Conservation (phyloP, 2,329 filamentous ascomycete species). For the Neocatenulostroma microsporum region DNA sequence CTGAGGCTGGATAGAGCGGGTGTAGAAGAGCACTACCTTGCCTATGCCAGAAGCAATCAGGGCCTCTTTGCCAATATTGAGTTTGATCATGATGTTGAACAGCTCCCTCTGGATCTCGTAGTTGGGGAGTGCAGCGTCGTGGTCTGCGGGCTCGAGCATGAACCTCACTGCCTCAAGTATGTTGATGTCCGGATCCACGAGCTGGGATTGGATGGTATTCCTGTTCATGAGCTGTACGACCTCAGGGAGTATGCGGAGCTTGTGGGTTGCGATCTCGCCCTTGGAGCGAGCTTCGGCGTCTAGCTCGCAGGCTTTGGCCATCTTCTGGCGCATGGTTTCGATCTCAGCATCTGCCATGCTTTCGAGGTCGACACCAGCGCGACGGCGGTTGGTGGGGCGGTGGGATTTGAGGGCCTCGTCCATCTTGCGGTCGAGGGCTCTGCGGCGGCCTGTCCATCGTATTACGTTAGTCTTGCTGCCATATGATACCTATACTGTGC, state of each 20-base stretch:
- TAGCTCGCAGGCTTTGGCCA: constrained; percentile 81
- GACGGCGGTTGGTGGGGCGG: constrained; percentile 64
- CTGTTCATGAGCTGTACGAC: constrained; percentile 83
- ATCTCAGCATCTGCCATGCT: constrained; percentile 86
- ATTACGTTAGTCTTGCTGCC: constrained; percentile 11
- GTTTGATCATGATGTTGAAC: constrained; percentile 67
- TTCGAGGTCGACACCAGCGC: constrained; percentile 80
- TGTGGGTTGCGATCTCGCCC: constrained; percentile 77
- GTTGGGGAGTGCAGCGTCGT: constrained; percentile 81
- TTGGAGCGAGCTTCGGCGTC: constrained; percentile 76
- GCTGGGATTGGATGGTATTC: constrained; percentile 73
- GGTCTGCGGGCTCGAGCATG: constrained; percentile 87
- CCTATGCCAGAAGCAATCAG: constrained; percentile 88
- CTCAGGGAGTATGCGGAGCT: constrained; percentile 86
- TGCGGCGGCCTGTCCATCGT: constrained; percentile 51
- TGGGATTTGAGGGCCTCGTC: constrained; percentile 82
- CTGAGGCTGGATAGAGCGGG: constrained; percentile 85
- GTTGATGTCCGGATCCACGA: constrained; percentile 91
- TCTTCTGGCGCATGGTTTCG: constrained; percentile 74
- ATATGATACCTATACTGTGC: background rate
- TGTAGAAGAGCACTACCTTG: constrained; percentile 95
- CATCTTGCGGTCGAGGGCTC: constrained; percentile 78
- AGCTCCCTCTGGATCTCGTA: constrained; percentile 97
- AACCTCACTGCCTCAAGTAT: constrained; percentile 76
- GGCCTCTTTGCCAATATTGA: constrained; percentile 86